Evolutionary conservation across 768 basidiomycete species (phyloP).

Genomic region (Neoboletus magnificus): DNA sequence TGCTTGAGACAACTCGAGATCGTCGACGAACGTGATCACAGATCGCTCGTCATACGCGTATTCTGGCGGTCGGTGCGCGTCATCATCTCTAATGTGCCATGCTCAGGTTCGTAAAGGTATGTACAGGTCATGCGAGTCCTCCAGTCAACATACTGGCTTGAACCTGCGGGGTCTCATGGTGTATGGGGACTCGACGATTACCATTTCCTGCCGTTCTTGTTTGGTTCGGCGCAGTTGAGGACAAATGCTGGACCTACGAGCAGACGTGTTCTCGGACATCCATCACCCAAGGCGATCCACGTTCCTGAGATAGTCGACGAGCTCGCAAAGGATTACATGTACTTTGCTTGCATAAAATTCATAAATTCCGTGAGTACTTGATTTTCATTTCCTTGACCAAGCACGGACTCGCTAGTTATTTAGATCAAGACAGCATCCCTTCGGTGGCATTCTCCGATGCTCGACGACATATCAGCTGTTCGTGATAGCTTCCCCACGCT

Average conservation of each 20-base stretch:
- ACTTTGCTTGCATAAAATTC: constrained; percentile 92
- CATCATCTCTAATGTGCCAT: background rate
- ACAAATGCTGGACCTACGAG: constrained; percentile 6
- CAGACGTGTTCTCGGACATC: constrained; percentile 51
- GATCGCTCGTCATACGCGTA: constrained; percentile 72
- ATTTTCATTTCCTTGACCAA: background rate
- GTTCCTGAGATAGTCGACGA: constrained; percentile 89
- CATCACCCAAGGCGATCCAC: constrained; percentile 90
- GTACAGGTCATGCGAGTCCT: constrained; percentile 78
- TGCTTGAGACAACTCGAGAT: constrained; percentile 76
- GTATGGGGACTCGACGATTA: constrained; percentile 98
- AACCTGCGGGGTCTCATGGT: constrained; percentile 98
- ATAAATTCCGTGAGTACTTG: constrained; percentile 76
- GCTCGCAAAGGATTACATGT: constrained; percentile 91
- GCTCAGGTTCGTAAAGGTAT: constrained; percentile 43
- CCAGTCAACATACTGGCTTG: constrained; percentile 95
- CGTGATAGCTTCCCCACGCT: constrained; percentile 6
- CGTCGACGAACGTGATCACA: constrained; percentile 60
- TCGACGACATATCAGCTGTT: constrained; percentile 92
- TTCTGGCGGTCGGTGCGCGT: constrained; percentile 73
- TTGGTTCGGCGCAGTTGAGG: constrained; percentile 73
- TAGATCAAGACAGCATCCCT: constrained; percentile 95
- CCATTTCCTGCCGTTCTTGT: constrained; percentile 91
- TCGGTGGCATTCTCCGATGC: constrained; percentile 98
- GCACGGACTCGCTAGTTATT: background rate